Evolutionary conservation across 139 green algal species (phyloP).

Genomic region (Astrephomene gubernaculifera): DNA sequence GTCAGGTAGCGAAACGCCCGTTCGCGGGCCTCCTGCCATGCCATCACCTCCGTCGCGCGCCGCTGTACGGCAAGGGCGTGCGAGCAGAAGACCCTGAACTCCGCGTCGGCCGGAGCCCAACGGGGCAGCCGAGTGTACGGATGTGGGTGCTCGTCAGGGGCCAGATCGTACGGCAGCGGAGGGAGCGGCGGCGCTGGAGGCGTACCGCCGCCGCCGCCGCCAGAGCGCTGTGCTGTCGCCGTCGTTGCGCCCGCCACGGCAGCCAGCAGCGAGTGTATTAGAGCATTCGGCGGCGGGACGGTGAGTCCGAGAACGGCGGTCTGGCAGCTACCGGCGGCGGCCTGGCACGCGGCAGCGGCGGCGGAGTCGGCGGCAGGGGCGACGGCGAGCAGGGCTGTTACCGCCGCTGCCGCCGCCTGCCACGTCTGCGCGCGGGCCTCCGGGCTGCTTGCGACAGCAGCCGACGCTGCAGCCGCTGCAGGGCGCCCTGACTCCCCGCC

Average conservation of each 20-base stretch:
- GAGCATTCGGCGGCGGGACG: background rate
- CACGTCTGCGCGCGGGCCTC: background rate
- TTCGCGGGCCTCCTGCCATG: slow-evolving; percentile 34
- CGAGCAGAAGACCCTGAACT: background rate
- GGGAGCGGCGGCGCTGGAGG: slow-evolving; percentile 27
- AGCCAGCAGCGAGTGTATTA: slow-evolving; percentile 10
- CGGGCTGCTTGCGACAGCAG: background rate
- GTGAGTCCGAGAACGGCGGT: background rate
- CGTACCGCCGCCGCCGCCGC: background rate
- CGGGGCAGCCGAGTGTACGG: slow-evolving; percentile 6
- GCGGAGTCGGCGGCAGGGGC: slow-evolving; percentile 13
- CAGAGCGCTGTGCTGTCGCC: background rate
- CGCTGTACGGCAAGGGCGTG: background rate
- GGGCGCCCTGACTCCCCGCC: background rate
- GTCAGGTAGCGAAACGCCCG: background rate
- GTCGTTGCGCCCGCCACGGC: background rate
- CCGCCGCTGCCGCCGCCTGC: background rate
- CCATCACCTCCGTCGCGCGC: slow-evolving; percentile 5
- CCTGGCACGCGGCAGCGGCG: background rate
- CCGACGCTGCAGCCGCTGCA: background rate
- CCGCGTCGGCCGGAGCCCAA: slow-evolving; percentile 8
- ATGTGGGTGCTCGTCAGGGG: slow-evolving; percentile 21
- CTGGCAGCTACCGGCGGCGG: slow-evolving; percentile 2
- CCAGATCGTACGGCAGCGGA: slow-evolving; percentile 23
- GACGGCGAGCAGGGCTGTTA: background rate